Evolutionary conservation across 352 stramenopile species (phyloP), one percentile per base, ranked within the genome.

Genomic region (Peronospora belbahrii): DNA sequence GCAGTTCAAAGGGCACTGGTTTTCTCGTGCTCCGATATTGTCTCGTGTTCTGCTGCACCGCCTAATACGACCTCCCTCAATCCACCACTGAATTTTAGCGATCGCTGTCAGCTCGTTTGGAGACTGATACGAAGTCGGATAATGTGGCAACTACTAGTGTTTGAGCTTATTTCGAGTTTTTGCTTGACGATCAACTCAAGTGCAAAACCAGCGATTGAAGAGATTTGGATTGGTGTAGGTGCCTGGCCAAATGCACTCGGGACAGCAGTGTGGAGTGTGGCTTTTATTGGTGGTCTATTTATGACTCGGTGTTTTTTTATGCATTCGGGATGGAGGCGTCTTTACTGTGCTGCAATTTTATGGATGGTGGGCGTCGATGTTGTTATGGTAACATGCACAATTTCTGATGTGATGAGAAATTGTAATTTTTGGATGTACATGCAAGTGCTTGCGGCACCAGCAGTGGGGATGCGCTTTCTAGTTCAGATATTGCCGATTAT

Each of bases 121-220:
- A 62, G 52, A 34, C 68, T 89, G 6, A 31, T 70, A 3, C 77
- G 88, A 43, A 71, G 70, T 22, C 78, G 74, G 14, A 74, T 61
- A 2, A 73, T 93, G 57, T 93, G 76, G 74, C 79, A 88, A 31
- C 57, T 89, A 10, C 40, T 93, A 18, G 59, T 74, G 25, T 93
- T 89, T 35, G 56, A 83, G 28, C 59, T 88, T 19, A 27, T 85
- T 3, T 64, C 68, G 6, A 67, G 55, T 20, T 79, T 93, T 44
- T 84, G 69, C 25, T 45, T 73, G 14, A 64, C 58, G 11, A 71
- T 87, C 31, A 50, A 63, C 20, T 83, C 74, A 6, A 73, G 52
- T 5, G 74, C 74, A 13, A 55, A 43, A 7, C 35, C 68, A 4
- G 59, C 62, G 2, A 77, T 92, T 36, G 63, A 80, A 39, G 66